These are phyloP conservation scores for Hypsizygus marmoreus DNA, from an alignment of 768 basidiomycete genomes.

Conservation along the genomic window DNA sequence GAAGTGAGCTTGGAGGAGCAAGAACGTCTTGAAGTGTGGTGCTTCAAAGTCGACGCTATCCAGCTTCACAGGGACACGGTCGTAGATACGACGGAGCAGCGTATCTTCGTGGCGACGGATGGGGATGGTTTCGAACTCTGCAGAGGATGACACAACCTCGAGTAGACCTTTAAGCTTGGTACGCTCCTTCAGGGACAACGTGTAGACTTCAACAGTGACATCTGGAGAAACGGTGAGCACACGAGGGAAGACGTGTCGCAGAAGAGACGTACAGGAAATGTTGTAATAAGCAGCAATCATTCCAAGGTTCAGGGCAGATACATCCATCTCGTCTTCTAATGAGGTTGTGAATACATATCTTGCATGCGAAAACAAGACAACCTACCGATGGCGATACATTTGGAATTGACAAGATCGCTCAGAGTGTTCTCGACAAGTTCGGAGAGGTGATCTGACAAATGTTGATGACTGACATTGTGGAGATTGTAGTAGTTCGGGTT, in stretches of 20 bases:
- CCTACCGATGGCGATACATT: conserved; percentile 88
- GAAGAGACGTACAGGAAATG: conserved; percentile 69
- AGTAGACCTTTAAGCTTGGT: conserved; percentile 96
- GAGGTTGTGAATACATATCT: neutral
- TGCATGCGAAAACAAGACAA: neutral
- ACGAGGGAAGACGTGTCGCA: neutral
- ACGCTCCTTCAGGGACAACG: conserved; percentile 89
- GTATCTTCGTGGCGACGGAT: conserved; percentile 93
- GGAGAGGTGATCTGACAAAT: conserved; percentile 93
- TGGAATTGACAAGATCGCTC: conserved; percentile 88
- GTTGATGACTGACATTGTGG: conserved; percentile 93
- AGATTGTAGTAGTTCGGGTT: conserved; percentile 96
- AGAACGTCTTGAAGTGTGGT: conserved; percentile 98
- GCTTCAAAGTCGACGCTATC: conserved; percentile 82
- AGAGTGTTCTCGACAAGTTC: conserved; percentile 95
- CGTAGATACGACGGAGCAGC: conserved; percentile 86
- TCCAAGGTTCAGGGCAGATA: conserved; percentile 88
- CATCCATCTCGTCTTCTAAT: conserved; percentile 91
- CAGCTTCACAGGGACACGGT: conserved; percentile 95
- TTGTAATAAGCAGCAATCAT: conserved; percentile 99
- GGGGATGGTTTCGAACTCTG: conserved; percentile 93
- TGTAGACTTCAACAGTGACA: conserved; percentile 97
- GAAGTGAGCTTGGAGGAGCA: conserved; percentile 96
- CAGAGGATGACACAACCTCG: conserved; percentile 95
- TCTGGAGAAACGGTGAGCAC: conserved; percentile 45